Conservation (phyloP, 2,329 filamentous ascomycete species). For the Diaporthe aspalathi region DNA sequence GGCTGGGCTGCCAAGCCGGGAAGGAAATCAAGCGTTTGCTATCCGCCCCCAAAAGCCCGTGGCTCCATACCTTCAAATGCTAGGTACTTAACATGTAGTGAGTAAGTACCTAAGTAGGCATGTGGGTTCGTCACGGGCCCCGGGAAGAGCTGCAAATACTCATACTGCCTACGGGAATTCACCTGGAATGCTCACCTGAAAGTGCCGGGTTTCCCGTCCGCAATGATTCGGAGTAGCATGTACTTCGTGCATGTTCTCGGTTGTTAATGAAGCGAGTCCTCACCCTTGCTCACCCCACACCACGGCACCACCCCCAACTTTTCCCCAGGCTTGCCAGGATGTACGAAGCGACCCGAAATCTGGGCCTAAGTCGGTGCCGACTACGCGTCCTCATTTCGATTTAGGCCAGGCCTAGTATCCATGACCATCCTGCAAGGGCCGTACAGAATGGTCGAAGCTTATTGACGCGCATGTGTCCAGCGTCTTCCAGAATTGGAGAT, state of each 20-base stretch:
- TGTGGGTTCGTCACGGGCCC: not conserved
- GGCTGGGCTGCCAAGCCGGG: conserved; percentile 17
- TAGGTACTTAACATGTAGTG: too few species aligned
- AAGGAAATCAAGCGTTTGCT: conserved; percentile 18
- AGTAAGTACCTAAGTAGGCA: too few species aligned
- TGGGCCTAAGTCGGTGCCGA: conserved; percentile 6
- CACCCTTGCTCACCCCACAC: not conserved
- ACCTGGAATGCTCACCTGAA: not conserved
- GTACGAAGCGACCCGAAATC: not conserved
- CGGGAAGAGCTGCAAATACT: not conserved
- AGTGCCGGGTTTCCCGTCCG: not conserved
- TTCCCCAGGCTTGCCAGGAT: conserved; percentile 15
- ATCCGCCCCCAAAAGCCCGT: conserved; percentile 4
- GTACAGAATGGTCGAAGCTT: not conserved
- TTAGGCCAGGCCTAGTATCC: too few species aligned
- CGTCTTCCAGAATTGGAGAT: not conserved
- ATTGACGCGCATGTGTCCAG: conserved; percentile 28
- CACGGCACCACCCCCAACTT: conserved; percentile 11
- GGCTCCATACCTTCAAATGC: too few species aligned
- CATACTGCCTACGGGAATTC: not conserved
- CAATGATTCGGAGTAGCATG: not conserved
- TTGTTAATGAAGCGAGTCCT: not conserved
- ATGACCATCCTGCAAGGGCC: not conserved
- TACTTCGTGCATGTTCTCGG: not conserved
- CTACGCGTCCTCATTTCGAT: conserved; percentile 30